Percentiles rank a stretch among this genome's conserved stretches.
These are phyloP conservation scores for Plantago ovata DNA, from an alignment of 257 asterid species.

Conservation along the genomic window DNA sequence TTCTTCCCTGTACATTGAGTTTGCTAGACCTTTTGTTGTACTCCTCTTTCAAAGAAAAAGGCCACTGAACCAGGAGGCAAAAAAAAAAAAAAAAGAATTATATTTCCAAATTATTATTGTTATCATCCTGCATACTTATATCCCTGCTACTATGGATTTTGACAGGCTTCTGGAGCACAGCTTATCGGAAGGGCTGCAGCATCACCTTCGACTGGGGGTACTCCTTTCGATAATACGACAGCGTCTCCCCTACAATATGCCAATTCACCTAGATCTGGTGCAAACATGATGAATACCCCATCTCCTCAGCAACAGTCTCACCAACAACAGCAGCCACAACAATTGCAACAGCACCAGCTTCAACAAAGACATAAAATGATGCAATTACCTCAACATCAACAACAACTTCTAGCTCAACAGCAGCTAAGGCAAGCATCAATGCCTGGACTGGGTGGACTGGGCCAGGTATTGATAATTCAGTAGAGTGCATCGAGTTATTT, in stretches of 20 bases:
- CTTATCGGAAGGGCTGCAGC: conserved; percentile 81
- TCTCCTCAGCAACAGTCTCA: conserved; percentile 90
- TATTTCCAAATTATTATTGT: neutral
- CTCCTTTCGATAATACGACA: conserved; percentile 71
- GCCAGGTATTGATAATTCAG: conserved; percentile 58
- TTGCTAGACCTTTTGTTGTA: neutral
- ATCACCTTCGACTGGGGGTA: conserved; percentile 70
- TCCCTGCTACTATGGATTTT: conserved; percentile 22
- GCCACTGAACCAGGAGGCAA: too few relatives aligned
- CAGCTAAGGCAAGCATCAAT: conserved; percentile 79
- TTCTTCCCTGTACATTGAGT: neutral
- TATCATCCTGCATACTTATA: conserved; percentile 16
- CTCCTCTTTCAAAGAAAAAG: too few relatives aligned
- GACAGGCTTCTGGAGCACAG: conserved; percentile 70
- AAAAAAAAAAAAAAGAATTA: too few relatives aligned
- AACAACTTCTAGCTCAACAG: conserved; percentile 75
- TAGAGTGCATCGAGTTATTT: neutral
- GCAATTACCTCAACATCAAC: conserved; percentile 76
- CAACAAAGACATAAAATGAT: conserved; percentile 85
- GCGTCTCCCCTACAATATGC: conserved; percentile 87
- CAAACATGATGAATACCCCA: conserved; percentile 90
- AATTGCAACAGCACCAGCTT: conserved; percentile 52
- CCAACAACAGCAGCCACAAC: conserved; percentile 54
- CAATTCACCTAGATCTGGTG: conserved; percentile 87
- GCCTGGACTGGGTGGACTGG: conserved; percentile 76